A percentile compares a stretch with the other conserved stretches of the same genome.
Conservation (phyloP, 1,284 basidiomycete genomes). For the Cyathus olla region DNA sequence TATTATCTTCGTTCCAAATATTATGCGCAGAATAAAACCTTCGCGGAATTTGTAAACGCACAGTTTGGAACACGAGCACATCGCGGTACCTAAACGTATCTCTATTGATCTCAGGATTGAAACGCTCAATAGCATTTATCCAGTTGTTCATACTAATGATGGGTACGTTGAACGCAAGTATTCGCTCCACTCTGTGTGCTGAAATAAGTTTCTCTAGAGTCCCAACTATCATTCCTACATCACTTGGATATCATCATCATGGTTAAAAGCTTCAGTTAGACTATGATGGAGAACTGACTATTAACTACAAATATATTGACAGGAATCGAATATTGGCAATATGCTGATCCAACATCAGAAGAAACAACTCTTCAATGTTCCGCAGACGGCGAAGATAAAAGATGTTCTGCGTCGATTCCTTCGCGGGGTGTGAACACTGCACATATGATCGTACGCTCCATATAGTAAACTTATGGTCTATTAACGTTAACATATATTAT, state of each 20-base stretch:
- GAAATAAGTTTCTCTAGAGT: slow-evolving; percentile 40
- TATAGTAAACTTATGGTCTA: not conserved
- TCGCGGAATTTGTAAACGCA: slow-evolving; percentile 54
- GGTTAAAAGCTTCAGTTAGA: slow-evolving; percentile 29
- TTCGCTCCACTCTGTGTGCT: not conserved
- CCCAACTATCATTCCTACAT: slow-evolving; percentile 54
- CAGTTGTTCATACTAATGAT: slow-evolving; percentile 58
- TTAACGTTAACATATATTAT: not conserved
- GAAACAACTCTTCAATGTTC: slow-evolving; percentile 48
- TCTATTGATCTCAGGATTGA: not conserved
- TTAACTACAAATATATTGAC: slow-evolving; percentile 18
- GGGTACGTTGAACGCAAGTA: slow-evolving; percentile 38
- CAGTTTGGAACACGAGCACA: slow-evolving; percentile 48
- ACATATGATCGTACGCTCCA: slow-evolving; percentile 44
- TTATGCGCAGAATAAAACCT: slow-evolving; percentile 46
- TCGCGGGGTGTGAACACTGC: slow-evolving; percentile 50
- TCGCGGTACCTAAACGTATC: slow-evolving; percentile 35
- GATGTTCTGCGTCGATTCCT: slow-evolving; percentile 54
- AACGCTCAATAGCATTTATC: not conserved
- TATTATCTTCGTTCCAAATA: not conserved
- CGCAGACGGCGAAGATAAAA: slow-evolving; percentile 51
- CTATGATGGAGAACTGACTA: slow-evolving; percentile 13
- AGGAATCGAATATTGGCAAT: slow-evolving; percentile 57
- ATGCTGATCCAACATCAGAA: slow-evolving; percentile 43
- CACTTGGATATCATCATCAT: slow-evolving; percentile 57